phyloP scores from a whole-genome alignment of 169 alveolate species.

The Blepharisma undulans region DNA sequence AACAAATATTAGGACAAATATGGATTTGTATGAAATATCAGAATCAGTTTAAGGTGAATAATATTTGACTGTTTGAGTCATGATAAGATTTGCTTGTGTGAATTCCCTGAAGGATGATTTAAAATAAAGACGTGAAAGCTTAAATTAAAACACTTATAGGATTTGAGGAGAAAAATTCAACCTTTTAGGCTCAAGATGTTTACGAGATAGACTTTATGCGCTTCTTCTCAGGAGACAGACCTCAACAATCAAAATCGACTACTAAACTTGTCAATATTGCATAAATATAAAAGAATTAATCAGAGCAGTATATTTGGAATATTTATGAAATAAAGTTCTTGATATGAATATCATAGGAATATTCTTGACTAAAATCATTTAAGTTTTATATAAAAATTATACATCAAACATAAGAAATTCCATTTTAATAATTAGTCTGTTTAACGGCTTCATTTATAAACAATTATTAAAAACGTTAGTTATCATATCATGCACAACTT shows the following conservation, averaged over 20 bases:
- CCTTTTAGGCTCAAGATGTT: slow-evolving; percentile 92
- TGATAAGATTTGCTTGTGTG: slow-evolving; percentile 98
- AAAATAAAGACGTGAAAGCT: slow-evolving; percentile 91
- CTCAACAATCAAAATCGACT: too few species aligned
- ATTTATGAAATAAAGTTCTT: slow-evolving; percentile 88
- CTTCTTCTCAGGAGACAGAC: too few species aligned
- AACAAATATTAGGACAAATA: slow-evolving; percentile 49
- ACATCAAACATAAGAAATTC: not conserved
- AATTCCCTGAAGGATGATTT: slow-evolving; percentile 87
- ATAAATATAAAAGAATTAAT: too few species aligned
- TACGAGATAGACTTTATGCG: too few species aligned
- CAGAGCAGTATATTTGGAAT: slow-evolving; percentile 94
- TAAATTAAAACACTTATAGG: slow-evolving; percentile 89
- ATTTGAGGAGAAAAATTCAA: slow-evolving; percentile 71
- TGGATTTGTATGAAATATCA: slow-evolving; percentile 78
- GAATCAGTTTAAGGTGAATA: slow-evolving; percentile 80
- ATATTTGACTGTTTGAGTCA: slow-evolving; percentile 93
- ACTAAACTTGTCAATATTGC: too few species aligned
- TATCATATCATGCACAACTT: too few species aligned
- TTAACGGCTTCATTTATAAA: too few species aligned
- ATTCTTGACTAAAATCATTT: slow-evolving; percentile 93
- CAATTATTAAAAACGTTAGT: too few species aligned
- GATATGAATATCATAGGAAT: slow-evolving; percentile 91
- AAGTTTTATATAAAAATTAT: not conserved
- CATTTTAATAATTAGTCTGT: not conserved